These are phyloP conservation scores for Penicillium malachiteum DNA, from an alignment of 495 filamentous ascomycete species.

Conservation along the genomic window DNA sequence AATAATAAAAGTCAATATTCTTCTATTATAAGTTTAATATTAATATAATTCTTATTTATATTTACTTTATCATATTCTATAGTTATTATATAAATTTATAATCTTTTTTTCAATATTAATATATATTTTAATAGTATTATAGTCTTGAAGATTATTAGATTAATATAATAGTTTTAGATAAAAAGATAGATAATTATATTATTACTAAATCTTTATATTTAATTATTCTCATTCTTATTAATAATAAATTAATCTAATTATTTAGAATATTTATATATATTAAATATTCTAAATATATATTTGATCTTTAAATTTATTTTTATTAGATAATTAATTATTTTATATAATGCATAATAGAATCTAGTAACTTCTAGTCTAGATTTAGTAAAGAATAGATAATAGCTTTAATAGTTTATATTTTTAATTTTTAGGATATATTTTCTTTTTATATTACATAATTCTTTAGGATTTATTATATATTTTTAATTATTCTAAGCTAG, in stretches of 20 bases:
- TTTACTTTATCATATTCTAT: background rate
- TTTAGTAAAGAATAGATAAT: background rate
- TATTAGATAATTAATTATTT: background rate
- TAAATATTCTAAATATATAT: background rate
- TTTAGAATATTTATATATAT: background rate
- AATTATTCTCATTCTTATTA: background rate
- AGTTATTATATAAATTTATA: background rate
- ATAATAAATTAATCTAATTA: background rate
- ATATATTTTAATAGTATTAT: no score
- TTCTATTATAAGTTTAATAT: no score
- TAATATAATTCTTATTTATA: background rate
- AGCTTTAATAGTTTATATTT: background rate
- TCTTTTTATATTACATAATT: background rate
- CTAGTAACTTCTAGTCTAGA: background rate
- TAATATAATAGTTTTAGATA: no score
- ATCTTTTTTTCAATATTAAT: background rate
- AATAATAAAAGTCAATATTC: no score
- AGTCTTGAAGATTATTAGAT: no score
- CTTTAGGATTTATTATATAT: background rate
- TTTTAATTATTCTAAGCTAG: background rate
- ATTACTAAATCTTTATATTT: no score
- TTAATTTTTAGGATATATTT: background rate
- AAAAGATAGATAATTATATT: no score
- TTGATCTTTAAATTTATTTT: no score
- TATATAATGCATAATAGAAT: background rate